Base-by-base conservation (phyloP, 306 rosid species). In the Rosa persica region DNA sequence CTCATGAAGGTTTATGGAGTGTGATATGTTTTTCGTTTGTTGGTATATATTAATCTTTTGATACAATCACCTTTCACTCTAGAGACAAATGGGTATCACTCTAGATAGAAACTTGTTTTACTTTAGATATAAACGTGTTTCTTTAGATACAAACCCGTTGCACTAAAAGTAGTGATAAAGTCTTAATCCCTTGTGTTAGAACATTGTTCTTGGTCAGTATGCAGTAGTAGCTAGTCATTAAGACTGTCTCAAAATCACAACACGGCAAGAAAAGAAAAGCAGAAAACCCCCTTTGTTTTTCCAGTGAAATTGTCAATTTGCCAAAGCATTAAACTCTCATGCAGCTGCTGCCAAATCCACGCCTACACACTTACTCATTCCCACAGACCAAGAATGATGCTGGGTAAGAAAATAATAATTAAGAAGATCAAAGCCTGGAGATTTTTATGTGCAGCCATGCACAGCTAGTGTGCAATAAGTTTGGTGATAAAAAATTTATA, bases 381-480 rank as follows among this genome's bases (percentile, higher is more conserved):
- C 70, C 68, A 30, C 68, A 62, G 68, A 23, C 47, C 70, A 65
- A 65, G 46, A 65, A 65, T 65, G 70, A 34, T 65, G 30, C 64
- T 30, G 8, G 39, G 4, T 58, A 58, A 58, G 65, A 58, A 58
- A 12, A 52, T 16, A 27, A 8, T 3, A 30, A 2, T 30, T 30
- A 47, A 2, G 61, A 71, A 57, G 17, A 40, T 40, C 54, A 22
- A 22, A 23, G 42, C 39, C 55, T 15, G 4, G 5, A 40, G 43
- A 74, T 65, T 58, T 54, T 39, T 74, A n/a, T 58, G 25, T 57
- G 78, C 55, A 22, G 27, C 55, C 17, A 57, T 22, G 49, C 25
- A 19, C 47, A 40, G 36, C 36, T 30, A 30, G 36, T 30, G 17
- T 8, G 49, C 48, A 67, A 67, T 40, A 40, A 67, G 20, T 7